Conservation (phyloP, 306 rosid genomes). For the Luffa acutangula region DNA sequence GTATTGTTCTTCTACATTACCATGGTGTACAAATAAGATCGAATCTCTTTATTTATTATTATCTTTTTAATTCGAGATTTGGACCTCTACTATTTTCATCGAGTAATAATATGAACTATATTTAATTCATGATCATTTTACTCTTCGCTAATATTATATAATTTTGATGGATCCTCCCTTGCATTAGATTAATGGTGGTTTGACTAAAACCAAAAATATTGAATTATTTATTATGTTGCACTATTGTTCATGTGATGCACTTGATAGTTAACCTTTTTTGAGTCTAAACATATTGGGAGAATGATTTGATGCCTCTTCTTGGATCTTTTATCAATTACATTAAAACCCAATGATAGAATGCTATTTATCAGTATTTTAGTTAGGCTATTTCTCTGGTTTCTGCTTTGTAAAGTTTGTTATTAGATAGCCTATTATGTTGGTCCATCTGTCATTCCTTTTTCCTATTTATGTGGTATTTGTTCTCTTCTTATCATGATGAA, state of each 20-base stretch:
- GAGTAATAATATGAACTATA: too few species aligned
- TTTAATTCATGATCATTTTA: background rate
- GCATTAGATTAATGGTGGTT: background rate
- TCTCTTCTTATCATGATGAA: too few species aligned
- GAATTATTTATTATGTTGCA: background rate
- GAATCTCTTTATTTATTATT: too few species aligned
- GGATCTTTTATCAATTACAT: background rate
- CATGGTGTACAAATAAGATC: background rate
- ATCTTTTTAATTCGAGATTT: too few species aligned
- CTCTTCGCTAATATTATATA: background rate
- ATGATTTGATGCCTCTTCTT: background rate
- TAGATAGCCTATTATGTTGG: too few species aligned
- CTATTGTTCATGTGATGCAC: background rate
- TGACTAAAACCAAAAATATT: background rate
- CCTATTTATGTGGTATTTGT: too few species aligned
- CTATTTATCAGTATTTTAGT: too few species aligned
- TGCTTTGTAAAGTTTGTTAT: too few species aligned
- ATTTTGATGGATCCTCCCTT: background rate
- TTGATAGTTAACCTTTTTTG: background rate
- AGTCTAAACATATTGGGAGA: background rate
- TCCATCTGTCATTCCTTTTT: too few species aligned
- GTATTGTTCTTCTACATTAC: background rate
- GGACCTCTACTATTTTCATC: too few species aligned
- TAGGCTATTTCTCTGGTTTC: too few species aligned
- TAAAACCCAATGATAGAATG: too few species aligned